These are phyloP conservation scores for Pyrenochaeta sp. DNA, from an alignment of 2,329 filamentous ascomycete species.

Conservation along the genomic window DNA sequence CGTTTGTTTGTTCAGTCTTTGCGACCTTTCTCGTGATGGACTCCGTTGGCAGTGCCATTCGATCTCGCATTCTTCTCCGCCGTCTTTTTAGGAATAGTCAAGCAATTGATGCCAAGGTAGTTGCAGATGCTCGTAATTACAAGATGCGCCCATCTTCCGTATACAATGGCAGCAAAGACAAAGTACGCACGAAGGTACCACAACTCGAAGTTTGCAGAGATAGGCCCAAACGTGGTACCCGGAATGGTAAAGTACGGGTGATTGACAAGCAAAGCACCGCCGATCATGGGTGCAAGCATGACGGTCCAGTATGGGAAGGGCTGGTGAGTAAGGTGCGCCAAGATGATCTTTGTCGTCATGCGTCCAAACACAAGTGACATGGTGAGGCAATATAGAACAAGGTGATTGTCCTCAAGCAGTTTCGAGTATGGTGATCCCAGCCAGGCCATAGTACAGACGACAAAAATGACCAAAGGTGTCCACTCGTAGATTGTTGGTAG, in stretches of 20 bases:
- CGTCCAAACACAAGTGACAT: conserved; percentile 98
- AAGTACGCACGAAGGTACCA: conserved; percentile 88
- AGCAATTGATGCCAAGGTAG: conserved; percentile 91
- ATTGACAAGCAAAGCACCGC: conserved; percentile 84
- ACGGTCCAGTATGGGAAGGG: conserved; percentile 97
- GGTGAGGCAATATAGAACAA: conserved; percentile 90
- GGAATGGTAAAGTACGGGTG: conserved; percentile 70
- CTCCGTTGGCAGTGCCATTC: conserved; percentile 41
- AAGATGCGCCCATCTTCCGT: conserved; percentile 90
- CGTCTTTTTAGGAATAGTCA: conserved; percentile 72
- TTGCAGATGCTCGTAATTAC: conserved; percentile 92
- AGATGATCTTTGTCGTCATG: conserved; percentile 98
- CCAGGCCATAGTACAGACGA: conserved; percentile 79
- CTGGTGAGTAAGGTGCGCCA: conserved; percentile 91
- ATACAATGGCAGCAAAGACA: conserved; percentile 81
- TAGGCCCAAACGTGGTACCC: conserved; percentile 61
- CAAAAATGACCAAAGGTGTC: conserved; percentile 88
- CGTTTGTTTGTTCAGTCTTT: conserved; percentile 31
- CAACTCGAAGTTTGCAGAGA: conserved; percentile 73
- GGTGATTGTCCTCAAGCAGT: conserved; percentile 81
- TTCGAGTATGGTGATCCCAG: conserved; percentile 88
- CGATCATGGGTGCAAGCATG: conserved; percentile 85
- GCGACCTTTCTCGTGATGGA: conserved; percentile 41
- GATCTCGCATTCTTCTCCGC: conserved; percentile 36
- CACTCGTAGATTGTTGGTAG: conserved; percentile 90